phyloP scores from a whole-genome alignment of 2,329 filamentous ascomycete species.

The Neonectria magnoliae region DNA sequence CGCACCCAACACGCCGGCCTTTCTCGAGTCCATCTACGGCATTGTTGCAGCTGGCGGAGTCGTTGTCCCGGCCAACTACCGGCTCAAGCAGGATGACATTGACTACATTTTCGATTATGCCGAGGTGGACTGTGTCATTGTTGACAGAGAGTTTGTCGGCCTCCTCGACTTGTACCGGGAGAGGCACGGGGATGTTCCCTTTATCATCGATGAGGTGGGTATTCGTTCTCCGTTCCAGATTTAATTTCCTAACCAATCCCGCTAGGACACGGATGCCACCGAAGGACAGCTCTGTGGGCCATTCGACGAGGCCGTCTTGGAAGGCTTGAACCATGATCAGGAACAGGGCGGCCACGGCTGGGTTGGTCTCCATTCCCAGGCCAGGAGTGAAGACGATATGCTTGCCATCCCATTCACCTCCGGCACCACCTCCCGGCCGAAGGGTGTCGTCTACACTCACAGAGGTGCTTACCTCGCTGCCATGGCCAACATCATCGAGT shows the following conservation, averaged over 20 bases:
- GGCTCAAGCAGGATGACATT: slow-evolving; percentile 84
- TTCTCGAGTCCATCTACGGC: slow-evolving; percentile 89
- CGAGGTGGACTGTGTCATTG: slow-evolving; percentile 87
- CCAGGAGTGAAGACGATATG: slow-evolving; percentile 79
- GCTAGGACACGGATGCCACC: slow-evolving; percentile 79
- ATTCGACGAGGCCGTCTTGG: slow-evolving; percentile 84
- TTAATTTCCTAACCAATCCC: slow-evolving; percentile 21
- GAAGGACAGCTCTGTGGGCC: slow-evolving; percentile 79
- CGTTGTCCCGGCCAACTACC: slow-evolving; percentile 72
- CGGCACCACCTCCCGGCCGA: slow-evolving; percentile 89
- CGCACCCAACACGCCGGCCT: slow-evolving; percentile 92
- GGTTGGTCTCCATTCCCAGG: slow-evolving; percentile 77
- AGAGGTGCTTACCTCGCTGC: slow-evolving; percentile 87
- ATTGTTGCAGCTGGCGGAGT: slow-evolving; percentile 84
- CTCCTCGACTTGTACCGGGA: slow-evolving; percentile 75
- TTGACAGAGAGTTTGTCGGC: slow-evolving; percentile 80
- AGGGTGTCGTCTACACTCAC: slow-evolving; percentile 93
- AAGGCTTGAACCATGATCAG: slow-evolving; percentile 79
- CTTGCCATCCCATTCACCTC: slow-evolving; percentile 94
- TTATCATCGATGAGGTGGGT: slow-evolving; percentile 76
- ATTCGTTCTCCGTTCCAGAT: slow-evolving; percentile 1
- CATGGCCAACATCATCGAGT: slow-evolving; percentile 88
- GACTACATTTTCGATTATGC: slow-evolving; percentile 89
- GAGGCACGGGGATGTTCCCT: slow-evolving; percentile 68
- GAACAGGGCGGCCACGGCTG: slow-evolving; percentile 76